Percentiles rank a stretch among this genome's conserved stretches.
Evolutionary conservation across 2,329 filamentous ascomycete species (phyloP).

Genomic region (Colletotrichum orchidophilum): DNA sequence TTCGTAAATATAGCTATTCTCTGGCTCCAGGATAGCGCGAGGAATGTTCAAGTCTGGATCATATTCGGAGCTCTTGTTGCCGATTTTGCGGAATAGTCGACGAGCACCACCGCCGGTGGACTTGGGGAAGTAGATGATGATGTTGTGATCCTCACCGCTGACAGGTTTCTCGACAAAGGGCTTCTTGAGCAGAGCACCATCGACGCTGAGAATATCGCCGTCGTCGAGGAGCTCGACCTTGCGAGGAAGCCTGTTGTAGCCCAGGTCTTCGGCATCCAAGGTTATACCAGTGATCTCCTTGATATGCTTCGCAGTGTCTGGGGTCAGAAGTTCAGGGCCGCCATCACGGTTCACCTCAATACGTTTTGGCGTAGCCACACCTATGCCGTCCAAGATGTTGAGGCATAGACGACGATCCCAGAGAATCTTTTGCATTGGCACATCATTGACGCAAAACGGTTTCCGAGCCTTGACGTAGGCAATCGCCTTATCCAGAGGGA

Average conservation of each 20-base stretch:
- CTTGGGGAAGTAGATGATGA: slow-evolving; percentile 95
- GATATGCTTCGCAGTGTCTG: slow-evolving; percentile 83
- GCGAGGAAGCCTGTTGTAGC: slow-evolving; percentile 64
- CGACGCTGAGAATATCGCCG: slow-evolving; percentile 86
- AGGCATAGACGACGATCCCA: slow-evolving; percentile 96
- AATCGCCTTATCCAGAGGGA: slow-evolving; percentile 96
- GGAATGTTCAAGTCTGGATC: slow-evolving; percentile 81
- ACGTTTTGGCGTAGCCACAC: slow-evolving; percentile 87
- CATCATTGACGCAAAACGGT: slow-evolving; percentile 96
- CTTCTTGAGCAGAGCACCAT: slow-evolving; percentile 83
- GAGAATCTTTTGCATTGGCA: slow-evolving; percentile 95
- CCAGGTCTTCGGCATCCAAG: slow-evolving; percentile 70
- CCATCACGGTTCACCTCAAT: slow-evolving; percentile 94
- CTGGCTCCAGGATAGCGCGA: slow-evolving; percentile 81
- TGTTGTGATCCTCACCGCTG: slow-evolving; percentile 99
- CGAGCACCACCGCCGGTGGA: slow-evolving; percentile 88
- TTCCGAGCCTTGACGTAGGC: slow-evolving; percentile 93
- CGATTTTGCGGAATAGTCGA: slow-evolving; percentile 94
- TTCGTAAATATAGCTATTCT: slow-evolving; percentile 93
- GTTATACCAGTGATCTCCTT: slow-evolving; percentile 82
- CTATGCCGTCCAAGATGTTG: slow-evolving; percentile 85
- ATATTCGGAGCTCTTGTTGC: slow-evolving; percentile 98
- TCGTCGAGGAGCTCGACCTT: slow-evolving; percentile 89
- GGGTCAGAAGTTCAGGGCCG: slow-evolving; percentile 80
- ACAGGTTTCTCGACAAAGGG: slow-evolving; percentile 98